phyloP scores from a whole-genome alignment of 306 rosid genomes.

The Neltuma alba region DNA sequence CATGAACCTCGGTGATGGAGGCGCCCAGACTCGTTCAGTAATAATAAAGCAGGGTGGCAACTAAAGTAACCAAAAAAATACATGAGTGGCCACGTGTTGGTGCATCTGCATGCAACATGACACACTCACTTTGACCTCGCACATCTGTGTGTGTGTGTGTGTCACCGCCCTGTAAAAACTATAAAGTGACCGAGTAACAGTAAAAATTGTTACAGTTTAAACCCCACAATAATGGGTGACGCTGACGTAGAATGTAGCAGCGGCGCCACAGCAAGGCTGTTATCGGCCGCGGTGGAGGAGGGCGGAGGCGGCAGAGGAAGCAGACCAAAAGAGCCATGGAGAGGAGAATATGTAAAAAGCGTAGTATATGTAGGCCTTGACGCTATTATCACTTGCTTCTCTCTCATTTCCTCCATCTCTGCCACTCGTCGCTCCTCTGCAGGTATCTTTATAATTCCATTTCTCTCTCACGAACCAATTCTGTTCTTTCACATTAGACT shows the following conservation, averaged over 20 bases:
- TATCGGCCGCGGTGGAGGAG: no score
- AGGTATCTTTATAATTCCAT: no score
- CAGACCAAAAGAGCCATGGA: slow-evolving; percentile 71
- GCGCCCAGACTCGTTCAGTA: no score
- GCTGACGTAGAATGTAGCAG: slow-evolving; percentile 23
- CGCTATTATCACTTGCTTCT: slow-evolving; percentile 62
- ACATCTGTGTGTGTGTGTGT: neutral
- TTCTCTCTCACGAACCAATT: no score
- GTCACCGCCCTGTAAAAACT: neutral
- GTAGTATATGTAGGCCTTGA: slow-evolving; percentile 61
- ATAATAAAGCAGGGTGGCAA: neutral
- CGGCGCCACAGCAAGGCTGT: slow-evolving; percentile 31
- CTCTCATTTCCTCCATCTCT: slow-evolving; percentile 64
- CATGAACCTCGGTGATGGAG: no score
- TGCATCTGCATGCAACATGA: slow-evolving; percentile 45
- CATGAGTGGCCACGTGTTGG: slow-evolving; percentile 41
- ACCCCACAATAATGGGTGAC: slow-evolving; percentile 15
- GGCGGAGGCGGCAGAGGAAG: no score
- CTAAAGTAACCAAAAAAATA: neutral
- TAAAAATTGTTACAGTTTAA: slow-evolving; percentile 5
- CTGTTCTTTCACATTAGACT: no score
- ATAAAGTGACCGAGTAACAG: neutral
- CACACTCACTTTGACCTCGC: slow-evolving; percentile 15
- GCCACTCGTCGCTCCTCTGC: no score
- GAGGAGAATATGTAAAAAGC: slow-evolving; percentile 52